Evolutionary conservation across 352 stramenopile species (phyloP), one percentile per base, ranked within the genome.

Genomic region (Ophiocytium majus): DNA sequence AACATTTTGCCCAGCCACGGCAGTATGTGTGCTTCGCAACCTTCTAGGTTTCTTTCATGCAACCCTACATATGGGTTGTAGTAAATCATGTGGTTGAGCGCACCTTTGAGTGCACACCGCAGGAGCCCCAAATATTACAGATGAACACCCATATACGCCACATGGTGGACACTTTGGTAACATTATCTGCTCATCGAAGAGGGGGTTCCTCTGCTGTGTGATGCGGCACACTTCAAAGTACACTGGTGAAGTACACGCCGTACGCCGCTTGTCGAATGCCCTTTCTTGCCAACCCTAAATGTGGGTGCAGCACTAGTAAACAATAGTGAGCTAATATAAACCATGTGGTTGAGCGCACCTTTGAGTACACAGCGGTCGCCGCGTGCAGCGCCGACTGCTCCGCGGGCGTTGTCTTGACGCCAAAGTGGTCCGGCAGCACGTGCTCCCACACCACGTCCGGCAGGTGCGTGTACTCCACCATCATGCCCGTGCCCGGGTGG

Each of bases 381-480:
- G 66, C 63, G 49, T 82, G 63, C 81, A 88, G 83, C 1, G 76
- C 50, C 32, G 82, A 80, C 14, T 23, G 34, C 74, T 88, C 84
- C 31, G 10, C 28, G 19, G 23, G 1, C 0, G 74, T 49, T 31
- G 86, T 66, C 28, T 83, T 37, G 23, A 88, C 75, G 32, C 35
- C 43, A 76, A 86, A 88, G 75, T 88, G 84, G 1, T 85, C 34
- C 1, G 84, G 84, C 37, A 88, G 74, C 17, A 88, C 79, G 10
- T 78, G 63, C 10, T 87, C 74, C n/a, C 80, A 43, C 33, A 88
- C 76, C 23, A 71, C 84, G 10, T 35, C 0, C 0, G 84, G 84
- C 63, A 88, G 36, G 75, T 83, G 50, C 33, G 84, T 76, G 57
- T 88, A 88, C 32, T 88, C 84, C 36, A 88, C 81, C 84, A 88